A percentile compares a stretch with the other conserved stretches of the same genome.
Evolutionary conservation across 2,329 filamentous ascomycete species (phyloP).

Genomic region (Ambrosiella cleistominuta): DNA sequence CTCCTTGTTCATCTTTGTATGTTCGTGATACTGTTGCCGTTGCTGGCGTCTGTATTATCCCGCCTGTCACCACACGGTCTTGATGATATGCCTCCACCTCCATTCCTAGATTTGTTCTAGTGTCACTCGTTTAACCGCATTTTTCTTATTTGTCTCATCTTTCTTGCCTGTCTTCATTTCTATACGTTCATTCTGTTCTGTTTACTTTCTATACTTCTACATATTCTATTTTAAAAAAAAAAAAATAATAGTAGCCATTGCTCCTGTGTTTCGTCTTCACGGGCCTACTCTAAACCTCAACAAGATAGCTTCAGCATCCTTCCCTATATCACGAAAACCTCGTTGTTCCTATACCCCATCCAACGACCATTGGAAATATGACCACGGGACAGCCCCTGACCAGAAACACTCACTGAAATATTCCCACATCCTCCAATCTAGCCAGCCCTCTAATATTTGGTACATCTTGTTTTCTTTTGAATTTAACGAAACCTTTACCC

Average conservation of each 20-base stretch:
- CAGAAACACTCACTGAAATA: background rate
- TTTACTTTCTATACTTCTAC: background rate
- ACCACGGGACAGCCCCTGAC: constrained; percentile 7
- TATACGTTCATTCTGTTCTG: constrained; percentile 4
- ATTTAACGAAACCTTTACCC: background rate
- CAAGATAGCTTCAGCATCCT: background rate
- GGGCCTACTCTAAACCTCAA: background rate
- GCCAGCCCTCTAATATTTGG: background rate
- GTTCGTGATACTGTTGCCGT: constrained; percentile 6
- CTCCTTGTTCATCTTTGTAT: background rate
- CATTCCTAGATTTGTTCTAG: background rate
- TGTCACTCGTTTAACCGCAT: constrained; percentile 5
- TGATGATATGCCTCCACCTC: background rate
- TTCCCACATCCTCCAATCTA: background rate
- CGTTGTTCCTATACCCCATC: constrained; percentile 5
- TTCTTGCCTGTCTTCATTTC: constrained; percentile 3
- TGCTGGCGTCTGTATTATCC: background rate
- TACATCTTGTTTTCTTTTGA: background rate
- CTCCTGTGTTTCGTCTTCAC: background rate
- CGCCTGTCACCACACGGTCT: background rate
- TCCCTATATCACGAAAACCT: constrained; percentile 8
- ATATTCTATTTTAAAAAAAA: background rate
- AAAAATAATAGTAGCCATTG: background rate
- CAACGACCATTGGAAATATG: constrained; percentile 2
- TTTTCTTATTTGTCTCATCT: constrained; percentile 8